A percentile compares a stretch with the other conserved stretches of the same genome.
Conservation (phyloP, 495 filamentous ascomycete genomes). For the Darksidea phi region DNA sequence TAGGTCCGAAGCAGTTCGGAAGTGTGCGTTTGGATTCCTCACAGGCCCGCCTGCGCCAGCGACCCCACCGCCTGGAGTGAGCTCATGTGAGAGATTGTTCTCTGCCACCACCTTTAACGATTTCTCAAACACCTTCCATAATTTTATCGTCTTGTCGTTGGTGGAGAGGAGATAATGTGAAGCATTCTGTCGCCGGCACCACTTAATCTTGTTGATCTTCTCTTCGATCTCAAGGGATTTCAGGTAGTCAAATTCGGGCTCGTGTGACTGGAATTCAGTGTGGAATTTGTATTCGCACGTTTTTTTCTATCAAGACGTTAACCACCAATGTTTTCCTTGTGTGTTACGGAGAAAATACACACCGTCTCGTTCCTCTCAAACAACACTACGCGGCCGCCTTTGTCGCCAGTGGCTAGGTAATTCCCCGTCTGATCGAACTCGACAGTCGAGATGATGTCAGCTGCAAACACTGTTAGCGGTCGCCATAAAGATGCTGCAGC, state of each 20-base stretch:
- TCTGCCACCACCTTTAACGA: constrained; percentile 97
- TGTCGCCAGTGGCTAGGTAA: constrained; percentile 96
- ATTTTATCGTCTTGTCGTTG: constrained; percentile 99
- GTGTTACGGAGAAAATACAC: constrained; percentile 39
- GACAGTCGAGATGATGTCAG: constrained; percentile 98
- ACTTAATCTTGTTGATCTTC: constrained; percentile 99
- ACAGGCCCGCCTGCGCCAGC: constrained; percentile 72
- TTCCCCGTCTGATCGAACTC: constrained; percentile 99
- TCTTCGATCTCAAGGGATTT: constrained; percentile 99
- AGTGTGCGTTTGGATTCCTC: constrained; percentile 66
- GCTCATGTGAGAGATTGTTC: constrained; percentile 94
- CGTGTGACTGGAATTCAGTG: constrained; percentile 98
- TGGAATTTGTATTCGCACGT: constrained; percentile 99
- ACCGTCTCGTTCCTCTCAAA: constrained; percentile 98
- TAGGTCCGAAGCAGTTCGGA: constrained; percentile 76
- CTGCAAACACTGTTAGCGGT: constrained; percentile 47
- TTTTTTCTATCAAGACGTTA: constrained; percentile 74
- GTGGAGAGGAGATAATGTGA: constrained; percentile 98
- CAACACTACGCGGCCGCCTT: constrained; percentile 91
- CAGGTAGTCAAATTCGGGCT: constrained; percentile 98
- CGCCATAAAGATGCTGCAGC: not conserved
- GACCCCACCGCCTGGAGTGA: constrained; percentile 73
- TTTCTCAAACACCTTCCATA: constrained; percentile 99
- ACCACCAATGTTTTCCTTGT: not conserved
- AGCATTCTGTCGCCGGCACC: constrained; percentile 96